phyloP scores from a whole-genome alignment of 768 basidiomycete species.

The Macrolepiota fuliginosa region DNA sequence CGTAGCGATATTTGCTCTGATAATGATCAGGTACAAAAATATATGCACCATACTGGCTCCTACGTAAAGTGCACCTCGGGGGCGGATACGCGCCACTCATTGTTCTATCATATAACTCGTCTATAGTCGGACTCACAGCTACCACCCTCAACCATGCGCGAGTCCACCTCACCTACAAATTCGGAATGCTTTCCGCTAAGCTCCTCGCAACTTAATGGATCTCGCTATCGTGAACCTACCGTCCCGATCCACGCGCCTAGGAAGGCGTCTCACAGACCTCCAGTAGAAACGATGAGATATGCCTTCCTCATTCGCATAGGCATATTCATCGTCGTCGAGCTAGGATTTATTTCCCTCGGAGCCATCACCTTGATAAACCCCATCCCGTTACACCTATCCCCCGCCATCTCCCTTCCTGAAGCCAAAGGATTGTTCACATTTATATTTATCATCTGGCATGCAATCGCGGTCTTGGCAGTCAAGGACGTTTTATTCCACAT shows the following conservation, averaged over 20 bases:
- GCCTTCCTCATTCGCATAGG: not conserved
- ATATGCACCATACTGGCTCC: no score
- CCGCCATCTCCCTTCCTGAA: not conserved
- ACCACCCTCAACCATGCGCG: no score
- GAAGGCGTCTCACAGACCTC: not conserved
- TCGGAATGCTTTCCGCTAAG: no score
- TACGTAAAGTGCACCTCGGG: no score
- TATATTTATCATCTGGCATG: conserved; percentile 6
- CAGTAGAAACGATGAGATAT: not conserved
- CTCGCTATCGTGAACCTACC: not conserved
- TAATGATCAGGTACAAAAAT: no score
- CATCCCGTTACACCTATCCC: not conserved
- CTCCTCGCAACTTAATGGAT: not conserved
- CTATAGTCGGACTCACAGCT: no score
- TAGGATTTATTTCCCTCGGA: not conserved
- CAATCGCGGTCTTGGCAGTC: not conserved
- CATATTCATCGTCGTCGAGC: not conserved
- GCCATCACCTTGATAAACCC: not conserved
- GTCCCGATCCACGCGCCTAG: not conserved
- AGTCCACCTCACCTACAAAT: no score
- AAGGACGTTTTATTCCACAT: conserved; percentile 3
- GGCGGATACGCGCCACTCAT: no score
- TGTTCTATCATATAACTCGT: no score
- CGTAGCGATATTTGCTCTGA: no score
- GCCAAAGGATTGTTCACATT: not conserved